Evolutionary conservation across 1,284 basidiomycete species (phyloP), one percentile per base, ranked within the genome.

Genomic region (Apiotrichum laibachii): DNA sequence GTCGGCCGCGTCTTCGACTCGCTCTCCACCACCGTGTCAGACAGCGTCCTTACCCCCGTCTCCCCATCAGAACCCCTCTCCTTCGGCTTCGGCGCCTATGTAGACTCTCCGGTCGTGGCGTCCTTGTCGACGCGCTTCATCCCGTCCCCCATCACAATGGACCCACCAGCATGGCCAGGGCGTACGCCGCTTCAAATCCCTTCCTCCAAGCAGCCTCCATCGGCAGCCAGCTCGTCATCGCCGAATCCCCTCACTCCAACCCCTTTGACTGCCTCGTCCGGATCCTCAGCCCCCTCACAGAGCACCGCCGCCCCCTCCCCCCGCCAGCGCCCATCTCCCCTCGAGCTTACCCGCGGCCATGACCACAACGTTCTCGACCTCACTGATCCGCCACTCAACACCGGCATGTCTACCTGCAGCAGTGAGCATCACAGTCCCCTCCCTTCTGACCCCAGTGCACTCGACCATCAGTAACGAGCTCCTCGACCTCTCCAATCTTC

Each of bases 401-500:
- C 62, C 3, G 48, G 45, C 16, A 46, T 33, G 34, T 62, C 57
- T 2, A 56, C 49, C 10, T 44, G 40, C 19, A 61, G 59, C 40
- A 15, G 58, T 58, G 39, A n/a, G n/a, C n/a, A n/a, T n/a, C n/a
- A n/a, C n/a, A n/a, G n/a, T n/a, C n/a, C n/a, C n/a, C n/a, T n/a
- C n/a, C n/a, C n/a, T n/a, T n/a, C n/a, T n/a, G n/a, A n/a, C n/a
- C n/a, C n/a, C n/a, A 43, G 55, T 55, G 53, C 16, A 15, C 6
- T 10, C 9, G 6, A n/a, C 39, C 22, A 67, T 76, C 12, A 64
- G 66, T 26, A 63, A 56, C 49, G 69, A 74, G 13, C 46, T 75
- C 33, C 56, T 71, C 40, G 68, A 74, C 45, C 64, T 75, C 16
- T 65, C 68, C 7, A 37, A 67, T 2, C 62, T 77, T 7, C 65